Evolutionary conservation across 495 filamentous ascomycete genomes (phyloP).

Genomic region (Aspergillus panamensis): DNA sequence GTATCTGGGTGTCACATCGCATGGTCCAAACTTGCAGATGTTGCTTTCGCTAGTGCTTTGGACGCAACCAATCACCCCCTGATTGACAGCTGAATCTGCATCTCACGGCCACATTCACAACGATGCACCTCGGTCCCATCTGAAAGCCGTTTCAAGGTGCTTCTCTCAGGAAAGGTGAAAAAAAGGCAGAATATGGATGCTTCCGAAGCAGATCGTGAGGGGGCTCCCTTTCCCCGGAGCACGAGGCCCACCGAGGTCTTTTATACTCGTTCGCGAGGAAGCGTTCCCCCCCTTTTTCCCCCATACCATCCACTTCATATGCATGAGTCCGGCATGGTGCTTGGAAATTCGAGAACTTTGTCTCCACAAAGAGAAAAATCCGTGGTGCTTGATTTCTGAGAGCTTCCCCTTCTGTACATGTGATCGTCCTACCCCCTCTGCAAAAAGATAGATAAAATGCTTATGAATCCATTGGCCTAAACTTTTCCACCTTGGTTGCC

Average conservation of each 20-base stretch:
- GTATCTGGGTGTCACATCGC: constrained; percentile 11
- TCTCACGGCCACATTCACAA: neutral
- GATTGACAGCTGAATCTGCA: neutral
- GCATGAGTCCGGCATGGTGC: constrained; percentile 2
- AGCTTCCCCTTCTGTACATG: constrained; percentile 12
- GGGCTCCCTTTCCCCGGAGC: neutral
- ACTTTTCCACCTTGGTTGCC: constrained; percentile 1
- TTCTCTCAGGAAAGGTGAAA: neutral
- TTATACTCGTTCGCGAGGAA: constrained; percentile 1
- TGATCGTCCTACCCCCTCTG: constrained; percentile 14
- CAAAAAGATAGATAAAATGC: constrained; percentile 14
- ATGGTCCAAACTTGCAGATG: neutral
- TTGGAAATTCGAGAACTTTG: constrained; percentile 6
- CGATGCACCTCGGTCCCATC: constrained; percentile 7
- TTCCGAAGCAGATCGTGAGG: neutral
- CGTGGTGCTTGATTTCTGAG: constrained; percentile 17
- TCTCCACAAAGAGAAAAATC: constrained; percentile 18
- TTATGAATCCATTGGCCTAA: constrained; percentile 6
- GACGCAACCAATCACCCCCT: neutral
- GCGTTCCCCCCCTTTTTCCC: constrained; percentile 3
- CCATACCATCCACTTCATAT: neutral
- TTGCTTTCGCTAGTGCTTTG: neutral
- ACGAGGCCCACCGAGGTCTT: constrained; percentile 9
- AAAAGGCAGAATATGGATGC: neutral
- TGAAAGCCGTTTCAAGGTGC: neutral